A percentile compares a stretch with the other conserved stretches of the same genome.
Conservation (phyloP, 2,329 filamentous ascomycete genomes). For the Exophiala alcalophila region DNA sequence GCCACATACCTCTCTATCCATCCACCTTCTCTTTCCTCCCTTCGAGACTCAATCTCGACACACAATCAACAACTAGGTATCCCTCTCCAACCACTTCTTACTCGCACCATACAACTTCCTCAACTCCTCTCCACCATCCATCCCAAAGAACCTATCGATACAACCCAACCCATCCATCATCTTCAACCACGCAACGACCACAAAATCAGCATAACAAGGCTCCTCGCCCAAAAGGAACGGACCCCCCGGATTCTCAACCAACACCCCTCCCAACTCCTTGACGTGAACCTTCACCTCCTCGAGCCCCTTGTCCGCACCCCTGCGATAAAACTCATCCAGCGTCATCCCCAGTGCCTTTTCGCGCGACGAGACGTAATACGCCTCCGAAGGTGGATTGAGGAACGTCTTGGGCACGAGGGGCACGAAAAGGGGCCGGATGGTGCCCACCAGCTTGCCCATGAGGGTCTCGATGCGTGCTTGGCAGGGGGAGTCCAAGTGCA, state of each 20-base stretch:
- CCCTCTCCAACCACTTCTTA: conserved; percentile 25
- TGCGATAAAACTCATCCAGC: conserved; percentile 47
- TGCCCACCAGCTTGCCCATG: conserved; percentile 34
- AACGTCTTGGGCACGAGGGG: conserved; percentile 50
- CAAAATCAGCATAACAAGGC: conserved; percentile 58
- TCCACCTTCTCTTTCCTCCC: no score
- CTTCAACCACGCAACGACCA: conserved; percentile 52
- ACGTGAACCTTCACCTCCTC: conserved; percentile 40
- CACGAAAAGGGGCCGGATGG: conserved; percentile 46
- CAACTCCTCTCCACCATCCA: conserved; percentile 18
- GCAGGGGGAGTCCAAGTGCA: conserved; percentile 57
- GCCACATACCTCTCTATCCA: no score
- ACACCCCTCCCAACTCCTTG: conserved; percentile 40
- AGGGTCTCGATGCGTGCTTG: conserved; percentile 46
- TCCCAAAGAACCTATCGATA: conserved; percentile 6
- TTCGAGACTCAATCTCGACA: no score
- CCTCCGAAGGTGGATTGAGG: conserved; percentile 50
- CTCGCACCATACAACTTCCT: conserved; percentile 19
- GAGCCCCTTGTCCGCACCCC: conserved; percentile 45
- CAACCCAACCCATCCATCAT: conserved; percentile 37
- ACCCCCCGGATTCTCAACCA: conserved; percentile 57
- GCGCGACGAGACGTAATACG: conserved; percentile 58
- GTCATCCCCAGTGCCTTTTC: conserved; percentile 50
- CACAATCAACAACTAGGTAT: no score
- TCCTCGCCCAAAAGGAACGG: conserved; percentile 60